These are phyloP conservation scores for Neurospora sp. DNA, from an alignment of 495 filamentous ascomycete genomes.

Conservation along the genomic window DNA sequence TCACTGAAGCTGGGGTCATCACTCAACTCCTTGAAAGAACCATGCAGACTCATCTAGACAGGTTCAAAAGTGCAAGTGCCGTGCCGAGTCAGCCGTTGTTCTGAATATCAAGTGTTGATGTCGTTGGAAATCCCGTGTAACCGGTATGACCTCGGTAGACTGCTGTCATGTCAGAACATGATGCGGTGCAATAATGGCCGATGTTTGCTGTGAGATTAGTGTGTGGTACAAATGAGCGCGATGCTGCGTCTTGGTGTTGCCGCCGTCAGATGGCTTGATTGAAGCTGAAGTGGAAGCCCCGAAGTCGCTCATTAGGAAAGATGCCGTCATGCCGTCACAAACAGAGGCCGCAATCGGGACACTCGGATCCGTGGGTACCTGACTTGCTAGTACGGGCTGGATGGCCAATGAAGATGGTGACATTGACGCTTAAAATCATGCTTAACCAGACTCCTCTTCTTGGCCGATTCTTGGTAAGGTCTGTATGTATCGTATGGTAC, in stretches of 20 bases:
- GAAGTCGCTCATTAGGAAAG: background rate
- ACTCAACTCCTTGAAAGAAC: background rate
- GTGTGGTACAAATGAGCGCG: background rate
- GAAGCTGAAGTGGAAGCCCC: background rate
- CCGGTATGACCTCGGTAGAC: background rate
- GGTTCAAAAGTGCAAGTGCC: background rate
- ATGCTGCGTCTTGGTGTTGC: background rate
- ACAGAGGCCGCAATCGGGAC: background rate
- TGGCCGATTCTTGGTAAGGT: background rate
- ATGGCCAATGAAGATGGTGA: conserved; percentile 7
- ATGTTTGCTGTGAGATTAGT: background rate
- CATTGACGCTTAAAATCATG: conserved; percentile 38
- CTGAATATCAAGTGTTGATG: background rate
- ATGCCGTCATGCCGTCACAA: background rate
- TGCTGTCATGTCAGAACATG: background rate
- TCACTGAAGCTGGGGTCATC: background rate
- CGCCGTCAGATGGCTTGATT: background rate
- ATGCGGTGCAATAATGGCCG: background rate
- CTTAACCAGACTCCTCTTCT: conserved; percentile 26
- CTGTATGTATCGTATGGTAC: background rate
- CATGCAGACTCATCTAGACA: background rate
- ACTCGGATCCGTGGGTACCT: background rate
- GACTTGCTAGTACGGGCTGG: background rate
- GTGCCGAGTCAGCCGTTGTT: background rate
- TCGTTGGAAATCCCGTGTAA: background rate